phyloP scores from a whole-genome alignment of 2,329 filamentous ascomycete species.

The Colletotrichum cereale region DNA sequence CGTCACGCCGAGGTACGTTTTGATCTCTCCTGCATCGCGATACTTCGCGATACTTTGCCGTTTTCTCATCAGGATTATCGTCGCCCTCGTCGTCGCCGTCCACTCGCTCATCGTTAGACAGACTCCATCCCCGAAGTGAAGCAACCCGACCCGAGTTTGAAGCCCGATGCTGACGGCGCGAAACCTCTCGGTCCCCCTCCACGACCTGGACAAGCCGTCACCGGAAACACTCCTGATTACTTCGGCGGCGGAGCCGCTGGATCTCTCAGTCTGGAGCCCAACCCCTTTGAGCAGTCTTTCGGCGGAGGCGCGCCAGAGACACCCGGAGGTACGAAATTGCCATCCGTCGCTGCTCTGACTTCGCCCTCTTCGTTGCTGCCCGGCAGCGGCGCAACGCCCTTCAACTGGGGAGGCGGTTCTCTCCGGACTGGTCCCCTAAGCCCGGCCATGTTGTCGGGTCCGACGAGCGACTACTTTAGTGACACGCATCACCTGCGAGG shows the following conservation, averaged over 20 bases:
- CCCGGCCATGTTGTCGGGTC: constrained; percentile 96
- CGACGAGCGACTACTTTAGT: constrained; percentile 86
- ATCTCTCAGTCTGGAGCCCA: constrained; percentile 83
- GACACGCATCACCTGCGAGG: constrained; percentile 83
- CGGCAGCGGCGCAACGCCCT: constrained; percentile 78
- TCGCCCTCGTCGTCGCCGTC: constrained; percentile 37
- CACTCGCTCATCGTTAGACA: constrained; percentile 47
- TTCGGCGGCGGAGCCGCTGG: constrained; percentile 70
- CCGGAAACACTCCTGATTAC: constrained; percentile 74
- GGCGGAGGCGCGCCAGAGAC: constrained; percentile 78
- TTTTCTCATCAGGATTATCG: constrained; percentile 23
- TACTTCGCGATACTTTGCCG: constrained; percentile 36
- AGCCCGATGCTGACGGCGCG: constrained; percentile 68
- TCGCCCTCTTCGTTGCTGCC: constrained; percentile 87
- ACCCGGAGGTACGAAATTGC: constrained; percentile 84
- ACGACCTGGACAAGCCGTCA: constrained; percentile 67
- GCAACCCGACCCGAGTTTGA: constrained; percentile 63
- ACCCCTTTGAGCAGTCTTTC: constrained; percentile 98
- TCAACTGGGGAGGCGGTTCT: constrained; percentile 86
- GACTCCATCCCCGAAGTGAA: constrained; percentile 61
- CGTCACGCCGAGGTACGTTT: constrained; percentile 59
- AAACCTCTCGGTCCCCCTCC: constrained; percentile 79
- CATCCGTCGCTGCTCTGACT: constrained; percentile 89
- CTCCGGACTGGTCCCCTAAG: constrained; percentile 93
- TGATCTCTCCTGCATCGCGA: constrained; percentile 23